Evolutionary conservation across 2,329 filamentous ascomycete genomes (phyloP), one percentile per base, ranked within the genome.

Genomic region (Emergomyces africanus): DNA sequence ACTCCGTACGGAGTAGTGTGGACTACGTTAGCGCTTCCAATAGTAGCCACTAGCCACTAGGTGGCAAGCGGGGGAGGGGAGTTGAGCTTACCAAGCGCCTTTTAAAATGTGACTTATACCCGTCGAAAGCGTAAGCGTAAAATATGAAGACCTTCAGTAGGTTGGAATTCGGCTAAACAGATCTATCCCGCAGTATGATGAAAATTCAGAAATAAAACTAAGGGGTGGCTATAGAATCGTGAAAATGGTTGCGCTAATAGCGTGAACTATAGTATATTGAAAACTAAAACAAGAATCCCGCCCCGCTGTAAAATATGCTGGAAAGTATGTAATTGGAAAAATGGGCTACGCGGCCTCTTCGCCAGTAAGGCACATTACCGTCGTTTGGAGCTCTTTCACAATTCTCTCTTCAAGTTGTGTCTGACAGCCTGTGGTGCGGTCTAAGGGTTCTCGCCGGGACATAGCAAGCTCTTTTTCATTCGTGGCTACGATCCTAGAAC

Each of bases 371-470:
- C 76, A 77, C 30, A 67, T 65, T 63, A 78, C 57, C 23, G 76
- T 79, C 5, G 79, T 81, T 66, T 81, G 81, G 66, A 94, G 74
- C 70, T 92, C 85, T 60, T 72, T 78, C 30, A 92, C 77, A 6
- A 94, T 83, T 74, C 86, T 89, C 68, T 87, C 83, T 72, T 95
- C 89, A 57, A 96, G 75, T 66, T 81, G 72, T 69, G 81, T 91
- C 67, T 86, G 83, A 2, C 76, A 75, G 0, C 75, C 78, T 46
- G 69, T 75, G 55, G 70, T 73, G 64, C 71, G 71, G 59, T 71
- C 64, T 2, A 65, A 59, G 8, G 73, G 69, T 60, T 75, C 77
- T 64, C 76, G 70, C 61, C 72, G 77, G 14, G 71, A 69, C 75
- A 81, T 85, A 64, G 85, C 85, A 49, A 81, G 77, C 73, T 96